Conservation (phyloP, 495 filamentous ascomycete genomes). For the Aspergillus diversus region DNA sequence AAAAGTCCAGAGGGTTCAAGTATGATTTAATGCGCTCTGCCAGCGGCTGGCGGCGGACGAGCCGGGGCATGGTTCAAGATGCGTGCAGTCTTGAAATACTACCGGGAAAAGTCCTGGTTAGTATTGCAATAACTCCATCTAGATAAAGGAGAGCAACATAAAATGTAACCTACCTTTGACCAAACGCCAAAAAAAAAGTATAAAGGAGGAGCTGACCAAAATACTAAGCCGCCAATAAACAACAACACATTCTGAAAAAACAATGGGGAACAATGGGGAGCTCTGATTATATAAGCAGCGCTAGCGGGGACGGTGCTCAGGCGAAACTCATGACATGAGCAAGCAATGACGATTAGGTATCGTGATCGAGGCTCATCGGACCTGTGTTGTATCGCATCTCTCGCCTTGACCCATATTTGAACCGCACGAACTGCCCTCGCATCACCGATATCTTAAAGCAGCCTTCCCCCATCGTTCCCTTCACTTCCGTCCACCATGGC, state of each 20-base stretch:
- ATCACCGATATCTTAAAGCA: background rate
- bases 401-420: background rate
- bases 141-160: background rate
- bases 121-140: background rate
- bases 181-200: background rate
- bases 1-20: conserved; percentile 85
- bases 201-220: conserved; percentile 1
- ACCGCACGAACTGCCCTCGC: background rate
- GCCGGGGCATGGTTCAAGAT: conserved; percentile 61
- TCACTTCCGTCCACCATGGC: conserved; percentile 35
- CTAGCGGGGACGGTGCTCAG: conserved; percentile 12
- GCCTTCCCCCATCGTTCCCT: background rate
- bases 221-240: conserved; percentile 23
- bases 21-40: conserved; percentile 73
- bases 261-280: conserved; percentile 11
- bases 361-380: conserved; percentile 16
- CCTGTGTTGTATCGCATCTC: background rate
- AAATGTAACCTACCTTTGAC: background rate
- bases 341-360: conserved; percentile 20
- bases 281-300: conserved; percentile 31
- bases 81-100: background rate
- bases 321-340: conserved; percentile 7
- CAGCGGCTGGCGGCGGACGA: conserved; percentile 79
- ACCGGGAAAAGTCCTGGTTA: background rate
- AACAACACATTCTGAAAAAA: conserved; percentile 16